Evolutionary conservation across 345 rosid species (phyloP).

Genomic region (Clausena lansium): DNA sequence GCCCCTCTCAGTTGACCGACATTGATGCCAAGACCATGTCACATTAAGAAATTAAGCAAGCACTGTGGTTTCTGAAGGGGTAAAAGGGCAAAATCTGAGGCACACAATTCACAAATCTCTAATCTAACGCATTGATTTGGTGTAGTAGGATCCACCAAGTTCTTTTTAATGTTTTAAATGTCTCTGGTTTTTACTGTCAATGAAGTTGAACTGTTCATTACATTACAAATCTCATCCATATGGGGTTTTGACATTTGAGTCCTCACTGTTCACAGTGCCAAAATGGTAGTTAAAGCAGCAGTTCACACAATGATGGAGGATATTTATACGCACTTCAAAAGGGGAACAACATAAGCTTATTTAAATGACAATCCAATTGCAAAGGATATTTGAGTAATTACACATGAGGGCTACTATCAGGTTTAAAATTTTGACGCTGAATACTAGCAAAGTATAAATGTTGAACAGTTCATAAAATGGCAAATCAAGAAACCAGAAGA

Average conservation of each 20-base stretch:
- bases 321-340: too few species aligned
- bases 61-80: background rate
- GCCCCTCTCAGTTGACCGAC: constrained; percentile 47
- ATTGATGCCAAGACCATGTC: constrained; percentile 41
- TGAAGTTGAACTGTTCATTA: background rate
- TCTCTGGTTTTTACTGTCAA: background rate
- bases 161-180: background rate
- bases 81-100: background rate
- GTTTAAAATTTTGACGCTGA: background rate
- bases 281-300: too few species aligned
- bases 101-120: background rate
- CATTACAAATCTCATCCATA: background rate
- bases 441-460: too few species aligned
- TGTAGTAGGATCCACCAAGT: background rate
- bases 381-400: background rate
- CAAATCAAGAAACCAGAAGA: background rate
- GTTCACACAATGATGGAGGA: too few species aligned
- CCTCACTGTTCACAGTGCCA: too few species aligned
- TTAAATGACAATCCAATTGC: too few species aligned
- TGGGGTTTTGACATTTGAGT: too few species aligned
- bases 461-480: background rate
- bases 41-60: background rate
- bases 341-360: too few species aligned
- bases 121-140: background rate
- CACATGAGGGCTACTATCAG: background rate